A percentile compares a stretch with the other conserved stretches of the same genome.
These are phyloP conservation scores for Fomitiporia mediterranea DNA, from an alignment of 1,284 basidiomycete genomes.

Conservation along the genomic window DNA sequence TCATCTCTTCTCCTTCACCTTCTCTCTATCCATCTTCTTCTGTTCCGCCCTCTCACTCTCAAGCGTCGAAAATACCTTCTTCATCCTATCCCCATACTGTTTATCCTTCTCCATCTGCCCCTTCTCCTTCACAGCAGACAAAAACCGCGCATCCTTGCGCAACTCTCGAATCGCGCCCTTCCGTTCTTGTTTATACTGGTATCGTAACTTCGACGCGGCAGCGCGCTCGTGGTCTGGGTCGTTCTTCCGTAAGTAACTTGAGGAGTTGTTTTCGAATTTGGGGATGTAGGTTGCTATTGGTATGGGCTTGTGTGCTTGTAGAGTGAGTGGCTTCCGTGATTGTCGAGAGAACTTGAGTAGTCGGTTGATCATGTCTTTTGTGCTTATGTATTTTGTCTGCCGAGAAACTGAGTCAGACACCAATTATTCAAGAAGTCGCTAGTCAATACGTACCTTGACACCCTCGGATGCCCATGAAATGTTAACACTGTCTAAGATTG, in stretches of 20 bases:
- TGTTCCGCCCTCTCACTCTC: slow-evolving; percentile 93
- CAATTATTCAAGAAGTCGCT: slow-evolving; percentile 7
- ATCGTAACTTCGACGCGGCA: slow-evolving; percentile 80
- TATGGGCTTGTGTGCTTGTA: slow-evolving; percentile 96
- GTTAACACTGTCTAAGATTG: slow-evolving; percentile 54
- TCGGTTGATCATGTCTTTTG: slow-evolving; percentile 46
- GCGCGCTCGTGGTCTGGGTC: slow-evolving; percentile 94
- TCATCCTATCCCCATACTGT: slow-evolving; percentile 76
- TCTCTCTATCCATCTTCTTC: slow-evolving; percentile 86
- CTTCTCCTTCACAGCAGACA: slow-evolving; percentile 83
- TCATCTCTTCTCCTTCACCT: slow-evolving; percentile 70
- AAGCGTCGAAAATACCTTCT: slow-evolving; percentile 76
- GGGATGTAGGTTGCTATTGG: slow-evolving; percentile 92
- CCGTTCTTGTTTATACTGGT: slow-evolving; percentile 91
- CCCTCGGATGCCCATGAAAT: slow-evolving; percentile 9
- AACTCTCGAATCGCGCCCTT: slow-evolving; percentile 97
- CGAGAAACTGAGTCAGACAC: slow-evolving; percentile 20
- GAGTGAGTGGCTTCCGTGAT: slow-evolving; percentile 72
- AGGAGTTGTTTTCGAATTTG: slow-evolving; percentile 86
- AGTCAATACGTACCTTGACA: slow-evolving; percentile 5
- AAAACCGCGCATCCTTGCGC: slow-evolving; percentile 91
- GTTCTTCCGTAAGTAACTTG: slow-evolving; percentile 75
- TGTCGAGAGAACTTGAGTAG: slow-evolving; percentile 72
- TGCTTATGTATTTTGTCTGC: slow-evolving; percentile 43
- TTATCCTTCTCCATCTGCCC: slow-evolving; percentile 82